Base-by-base conservation (phyloP, 495 filamentous ascomycete genomes). In the Massariosphaeria phaeospora region DNA sequence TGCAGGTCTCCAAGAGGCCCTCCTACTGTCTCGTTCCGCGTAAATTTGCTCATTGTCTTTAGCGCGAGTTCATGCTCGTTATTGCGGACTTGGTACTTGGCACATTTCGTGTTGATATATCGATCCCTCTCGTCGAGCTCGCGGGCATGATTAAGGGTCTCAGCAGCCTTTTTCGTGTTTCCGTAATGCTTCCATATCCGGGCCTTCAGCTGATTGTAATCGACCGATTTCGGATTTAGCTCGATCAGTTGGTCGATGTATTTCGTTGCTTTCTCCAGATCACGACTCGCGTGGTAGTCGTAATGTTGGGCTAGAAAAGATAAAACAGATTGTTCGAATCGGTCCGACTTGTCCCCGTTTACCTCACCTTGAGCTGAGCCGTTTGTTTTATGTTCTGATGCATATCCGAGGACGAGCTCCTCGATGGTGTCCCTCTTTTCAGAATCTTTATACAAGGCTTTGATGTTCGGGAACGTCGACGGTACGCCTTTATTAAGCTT, bases 301-400 rank as follows among this genome's bases (percentile, higher is more conserved):
- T 95, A 96, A 70, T 99, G 93, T 64, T 97, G 94, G 4, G 89
- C 88, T 46, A 99, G 81, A 75, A 94, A 99, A 66, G 93, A 96
- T 35, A 86, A 80, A 2, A 84, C 84, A 10, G 90, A 87, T 6
- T 86, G 76, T 44, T 84, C 75, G 63, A 91, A 91, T 45, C 59
- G 60, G 35, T 82, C 80, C 20, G 80, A 78, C 20, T 72, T 69
- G 24, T 83, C 75, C 34, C 74, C 78, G 48, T 78, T 78, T 3
- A 61, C 50, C 52, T 71, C 62, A 12, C 71, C 65, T 59, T 82
- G 77, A 11, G 76, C 78, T 51, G 43, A 70, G 38, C 64, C 71
- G 52, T 69, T 75, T 45, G 54, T 59, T 30, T 51, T 51, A 34
- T 72, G 66, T 38, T 75, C 76, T 33, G 81, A 70, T 23, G 83